Conservation (phyloP, 208 protist species). For the Angomonas desouzai region DNA sequence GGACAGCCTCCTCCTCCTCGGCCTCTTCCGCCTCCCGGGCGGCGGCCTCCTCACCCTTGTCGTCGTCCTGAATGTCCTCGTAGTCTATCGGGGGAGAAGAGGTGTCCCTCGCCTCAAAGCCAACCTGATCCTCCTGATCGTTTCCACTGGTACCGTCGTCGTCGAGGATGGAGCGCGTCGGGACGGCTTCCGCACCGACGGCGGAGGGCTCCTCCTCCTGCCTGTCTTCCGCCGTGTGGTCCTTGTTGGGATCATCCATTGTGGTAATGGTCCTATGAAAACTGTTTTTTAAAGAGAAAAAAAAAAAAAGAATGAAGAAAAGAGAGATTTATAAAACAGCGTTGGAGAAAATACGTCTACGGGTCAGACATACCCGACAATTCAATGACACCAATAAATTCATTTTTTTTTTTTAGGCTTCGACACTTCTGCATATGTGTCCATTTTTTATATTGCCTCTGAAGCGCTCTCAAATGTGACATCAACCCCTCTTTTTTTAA, state of each 20-base stretch:
- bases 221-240: neutral
- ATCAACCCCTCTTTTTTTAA: no score
- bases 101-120: conserved; percentile 18
- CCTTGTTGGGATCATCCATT: conserved; percentile 4
- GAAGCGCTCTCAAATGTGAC: no score
- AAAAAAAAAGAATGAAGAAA: conserved; percentile 11
- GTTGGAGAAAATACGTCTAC: no score
- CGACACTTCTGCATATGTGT: no score
- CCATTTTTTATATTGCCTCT: no score
- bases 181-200: conserved; percentile 2
- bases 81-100: conserved; percentile 4
- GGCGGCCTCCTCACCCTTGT: neutral
- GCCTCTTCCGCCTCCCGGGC: conserved; percentile 1
- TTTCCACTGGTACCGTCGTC: neutral
- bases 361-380: no score
- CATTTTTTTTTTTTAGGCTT: no score
- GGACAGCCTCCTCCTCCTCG: conserved; percentile 10
- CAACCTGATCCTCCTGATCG: conserved; percentile 19
- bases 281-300: conserved; percentile 13
- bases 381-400: no score
- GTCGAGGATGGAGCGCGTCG: neutral
- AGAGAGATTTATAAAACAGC: no score
- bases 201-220: conserved; percentile 11
- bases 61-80: conserved; percentile 6
- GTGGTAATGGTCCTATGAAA: neutral